Evolutionary conservation across 1,139 yeast genomes (phyloP), one percentile per base, ranked within the genome.

Genomic region (Magnusiomyces fungicola): DNA sequence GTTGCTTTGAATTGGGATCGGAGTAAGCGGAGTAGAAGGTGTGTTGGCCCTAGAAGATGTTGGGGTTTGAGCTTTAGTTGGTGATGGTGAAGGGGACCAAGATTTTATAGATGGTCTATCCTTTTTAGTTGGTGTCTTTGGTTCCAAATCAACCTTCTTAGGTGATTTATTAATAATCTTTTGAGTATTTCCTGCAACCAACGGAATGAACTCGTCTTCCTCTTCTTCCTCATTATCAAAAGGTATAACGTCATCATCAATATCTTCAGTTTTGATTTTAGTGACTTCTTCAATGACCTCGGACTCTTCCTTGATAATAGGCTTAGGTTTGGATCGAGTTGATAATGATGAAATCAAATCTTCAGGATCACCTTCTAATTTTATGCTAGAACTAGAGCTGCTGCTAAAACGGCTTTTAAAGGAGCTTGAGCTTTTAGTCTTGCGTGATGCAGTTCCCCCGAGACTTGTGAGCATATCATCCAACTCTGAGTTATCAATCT

Each of bases 1-100:
- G 3, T 30, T 21, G 22, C 45, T 40, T 22, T 48, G 49, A 29
- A 48, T 47, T 10, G 50, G 45, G n/a, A 47, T 62, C 12, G 62
- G 58, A 7, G 58, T 45, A 14, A 49, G 23, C 3, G 45, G 45
- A 21, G 9, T 12, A 16, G 41, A 27, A 27, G 14, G 10, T 27
- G 32, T 27, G 14, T 9, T 27, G 32, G 14, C 12, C 32, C 14
- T 27, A n/a, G n/a, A n/a, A n/a, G n/a, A n/a, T n/a, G n/a, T n/a
- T n/a, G n/a, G n/a, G n/a, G n/a, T n/a, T n/a, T n/a, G n/a, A n/a
- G n/a, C n/a, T n/a, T n/a, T n/a, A n/a, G n/a, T n/a, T n/a, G n/a
- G n/a, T n/a, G n/a, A n/a, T n/a, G n/a, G n/a, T n/a, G n/a, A n/a
- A n/a, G n/a, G n/a, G n/a, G n/a, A n/a, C n/a, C n/a, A n/a, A n/a